Evolutionary conservation across 2,329 filamentous ascomycete species (phyloP).

Genomic region (Curvularia sp.): DNA sequence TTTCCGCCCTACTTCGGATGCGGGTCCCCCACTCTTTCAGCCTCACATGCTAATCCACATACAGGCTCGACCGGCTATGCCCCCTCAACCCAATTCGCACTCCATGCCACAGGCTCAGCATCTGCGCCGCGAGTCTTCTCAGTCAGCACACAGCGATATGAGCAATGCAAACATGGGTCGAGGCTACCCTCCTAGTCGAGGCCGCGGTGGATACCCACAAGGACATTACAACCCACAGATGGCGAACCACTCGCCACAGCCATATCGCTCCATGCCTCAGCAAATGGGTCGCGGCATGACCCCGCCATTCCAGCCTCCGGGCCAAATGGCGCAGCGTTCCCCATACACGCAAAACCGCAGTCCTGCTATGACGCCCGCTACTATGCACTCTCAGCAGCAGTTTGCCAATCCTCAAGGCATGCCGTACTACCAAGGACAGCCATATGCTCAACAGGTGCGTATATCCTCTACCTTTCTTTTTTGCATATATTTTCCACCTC

Average conservation of each 20-base stretch:
- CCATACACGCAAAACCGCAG: slow-evolving; percentile 64
- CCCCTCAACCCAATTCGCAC: slow-evolving; percentile 52
- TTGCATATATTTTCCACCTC: slow-evolving; percentile 15
- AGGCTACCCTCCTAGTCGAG: slow-evolving; percentile 53
- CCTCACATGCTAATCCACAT: slow-evolving; percentile 24
- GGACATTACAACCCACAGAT: slow-evolving; percentile 58
- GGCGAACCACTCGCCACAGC: slow-evolving; percentile 58
- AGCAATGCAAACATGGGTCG: slow-evolving; percentile 63
- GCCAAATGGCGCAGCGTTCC: slow-evolving; percentile 64
- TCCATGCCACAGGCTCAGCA: slow-evolving; percentile 72
- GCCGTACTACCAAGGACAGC: slow-evolving; percentile 67
- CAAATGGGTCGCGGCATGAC: slow-evolving; percentile 61
- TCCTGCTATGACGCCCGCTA: slow-evolving; percentile 65
- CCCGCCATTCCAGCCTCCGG: slow-evolving; percentile 59
- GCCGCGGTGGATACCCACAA: slow-evolving; percentile 58
- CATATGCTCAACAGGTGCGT: slow-evolving; percentile 68
- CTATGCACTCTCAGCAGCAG: slow-evolving; percentile 70
- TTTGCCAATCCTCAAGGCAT: slow-evolving; percentile 63
- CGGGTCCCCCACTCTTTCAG: neutral
- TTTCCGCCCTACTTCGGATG: slow-evolving; percentile 34
- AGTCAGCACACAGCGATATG: slow-evolving; percentile 79
- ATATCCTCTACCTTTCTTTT: slow-evolving; percentile 55
- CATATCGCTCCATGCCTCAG: slow-evolving; percentile 61
- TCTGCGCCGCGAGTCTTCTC: slow-evolving; percentile 83
- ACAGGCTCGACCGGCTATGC: slow-evolving; percentile 73